Evolutionary conservation across 2,329 filamentous ascomycete genomes (phyloP).

Genomic region (Colletotrichum sp.): DNA sequence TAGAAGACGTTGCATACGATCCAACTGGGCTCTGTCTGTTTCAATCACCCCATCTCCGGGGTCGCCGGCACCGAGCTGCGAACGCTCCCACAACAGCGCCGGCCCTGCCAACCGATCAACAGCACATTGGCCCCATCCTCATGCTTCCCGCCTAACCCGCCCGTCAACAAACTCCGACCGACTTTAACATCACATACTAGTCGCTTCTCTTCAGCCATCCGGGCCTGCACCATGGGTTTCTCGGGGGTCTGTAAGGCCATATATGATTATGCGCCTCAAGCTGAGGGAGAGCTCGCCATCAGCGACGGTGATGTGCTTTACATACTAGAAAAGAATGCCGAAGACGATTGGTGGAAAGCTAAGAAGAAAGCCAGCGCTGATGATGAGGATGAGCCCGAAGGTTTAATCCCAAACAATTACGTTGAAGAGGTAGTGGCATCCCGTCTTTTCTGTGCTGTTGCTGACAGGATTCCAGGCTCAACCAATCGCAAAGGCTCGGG

Average conservation of each 20-base stretch:
- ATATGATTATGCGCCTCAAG: conserved; percentile 91
- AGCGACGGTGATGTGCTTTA: conserved; percentile 88
- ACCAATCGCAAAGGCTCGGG: conserved; percentile 72
- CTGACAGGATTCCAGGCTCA: conserved; percentile 49
- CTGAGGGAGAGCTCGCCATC: conserved; percentile 84
- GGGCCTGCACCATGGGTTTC: conserved; percentile 74
- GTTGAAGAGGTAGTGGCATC: conserved; percentile 75
- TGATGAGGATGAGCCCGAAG: conserved; percentile 90
- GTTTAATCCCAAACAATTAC: conserved; percentile 93
- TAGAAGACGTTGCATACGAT: neutral
- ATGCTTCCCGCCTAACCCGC: neutral
- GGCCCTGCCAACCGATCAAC: neutral
- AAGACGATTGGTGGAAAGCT: conserved; percentile 92
- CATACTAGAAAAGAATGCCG: conserved; percentile 79
- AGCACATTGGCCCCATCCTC: neutral
- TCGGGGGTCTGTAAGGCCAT: conserved; percentile 87
- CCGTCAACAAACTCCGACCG: neutral
- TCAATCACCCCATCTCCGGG: neutral
- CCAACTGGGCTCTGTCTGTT: neutral
- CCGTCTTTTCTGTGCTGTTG: neutral
- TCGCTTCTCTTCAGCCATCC: too few relatives aligned
- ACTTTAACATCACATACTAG: neutral
- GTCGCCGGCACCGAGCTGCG: conserved; percentile 3
- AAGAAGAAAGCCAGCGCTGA: conserved; percentile 87
- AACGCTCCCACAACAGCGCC: neutral